These are phyloP conservation scores for Scopulariopsis brevicaulis DNA, from an alignment of 2,329 filamentous ascomycete species.

Conservation along the genomic window DNA sequence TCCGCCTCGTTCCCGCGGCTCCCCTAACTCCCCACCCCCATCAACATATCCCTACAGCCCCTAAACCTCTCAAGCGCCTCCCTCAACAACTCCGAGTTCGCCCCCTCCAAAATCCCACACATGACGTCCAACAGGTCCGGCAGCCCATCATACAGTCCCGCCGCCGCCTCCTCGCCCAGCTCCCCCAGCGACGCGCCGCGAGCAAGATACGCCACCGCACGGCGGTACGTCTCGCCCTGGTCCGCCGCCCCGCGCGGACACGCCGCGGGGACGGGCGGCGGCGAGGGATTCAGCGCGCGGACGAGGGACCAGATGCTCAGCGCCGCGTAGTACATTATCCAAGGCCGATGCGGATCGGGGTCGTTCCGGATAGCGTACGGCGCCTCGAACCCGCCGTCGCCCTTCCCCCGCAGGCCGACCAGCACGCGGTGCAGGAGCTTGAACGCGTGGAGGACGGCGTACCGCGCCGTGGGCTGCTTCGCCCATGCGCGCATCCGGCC, in stretches of 20 bases:
- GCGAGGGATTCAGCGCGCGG: slow-evolving; percentile 46
- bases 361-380: slow-evolving; percentile 69
- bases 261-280: not conserved
- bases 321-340: slow-evolving; percentile 82
- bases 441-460: slow-evolving; percentile 76
- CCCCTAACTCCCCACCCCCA: not conserved
- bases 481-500: slow-evolving; percentile 75
- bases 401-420: slow-evolving; percentile 33
- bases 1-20: no score
- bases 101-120: slow-evolving; percentile 27
- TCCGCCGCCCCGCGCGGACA: not conserved
- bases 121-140: slow-evolving; percentile 32
- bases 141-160: slow-evolving; percentile 49
- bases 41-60: slow-evolving; percentile 35
- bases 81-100: slow-evolving; percentile 56
- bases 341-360: slow-evolving; percentile 72
- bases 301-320: slow-evolving; percentile 84
- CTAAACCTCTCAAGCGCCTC: slow-evolving; percentile 64
- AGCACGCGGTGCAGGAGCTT: slow-evolving; percentile 70
- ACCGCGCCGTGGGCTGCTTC: slow-evolving; percentile 59
- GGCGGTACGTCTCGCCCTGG: slow-evolving; percentile 13
- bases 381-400: slow-evolving; percentile 14
- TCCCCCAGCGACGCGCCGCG: slow-evolving; percentile 61
- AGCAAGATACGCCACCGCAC: slow-evolving; percentile 33
- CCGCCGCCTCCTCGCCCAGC: slow-evolving; percentile 54